Evolutionary conservation across 169 alveolate species (phyloP), one percentile per base, ranked within the genome.

Genomic region (Theileria parva): DNA sequence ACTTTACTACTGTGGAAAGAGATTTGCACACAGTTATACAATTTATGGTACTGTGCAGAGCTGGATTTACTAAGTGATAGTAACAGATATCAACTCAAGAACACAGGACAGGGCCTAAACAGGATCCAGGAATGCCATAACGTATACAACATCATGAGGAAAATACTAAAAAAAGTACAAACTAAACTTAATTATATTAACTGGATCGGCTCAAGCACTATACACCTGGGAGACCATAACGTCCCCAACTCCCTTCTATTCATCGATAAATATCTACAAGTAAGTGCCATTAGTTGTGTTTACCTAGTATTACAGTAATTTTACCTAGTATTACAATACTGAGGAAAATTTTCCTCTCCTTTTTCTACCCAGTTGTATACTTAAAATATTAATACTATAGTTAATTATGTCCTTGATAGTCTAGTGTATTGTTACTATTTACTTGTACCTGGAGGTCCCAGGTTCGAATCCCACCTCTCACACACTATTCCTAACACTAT

Each of bases 231-330:
- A 0, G 98, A 96, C 65, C 94, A 95, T 78, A 96, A 94, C 73
- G 97, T 96, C 37, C 98, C 98, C 34, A 96, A 96, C 84, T 94
- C 98, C 34, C 90, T 96, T 67, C 91, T 95, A 95, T 96, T 96
- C 81, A 96, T 96, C 60, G 98, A 96, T 80, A 96, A 96, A 77
- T 96, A 95, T 89, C 85, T 94, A 0, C 97, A 94, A 83, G 94
- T 88, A 71, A 28, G 19, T 55, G 27, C 15, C 53, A 44, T 0
- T 44, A 44, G 2, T 11, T 4, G 2, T 13, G 28, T 17, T 53
- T 51, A 28, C 0, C 5, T 32, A 32, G 37, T 32, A 32, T 32
- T 32, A 32, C 37, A 32, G 37, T 32, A 32, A 5, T 32, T 17
- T 53, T 51, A 28, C 0, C 5, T 32, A 32, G 37, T 32, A 32